phyloP scores from a whole-genome alignment of 805 yeast species.

The Ogataea kodamae region DNA sequence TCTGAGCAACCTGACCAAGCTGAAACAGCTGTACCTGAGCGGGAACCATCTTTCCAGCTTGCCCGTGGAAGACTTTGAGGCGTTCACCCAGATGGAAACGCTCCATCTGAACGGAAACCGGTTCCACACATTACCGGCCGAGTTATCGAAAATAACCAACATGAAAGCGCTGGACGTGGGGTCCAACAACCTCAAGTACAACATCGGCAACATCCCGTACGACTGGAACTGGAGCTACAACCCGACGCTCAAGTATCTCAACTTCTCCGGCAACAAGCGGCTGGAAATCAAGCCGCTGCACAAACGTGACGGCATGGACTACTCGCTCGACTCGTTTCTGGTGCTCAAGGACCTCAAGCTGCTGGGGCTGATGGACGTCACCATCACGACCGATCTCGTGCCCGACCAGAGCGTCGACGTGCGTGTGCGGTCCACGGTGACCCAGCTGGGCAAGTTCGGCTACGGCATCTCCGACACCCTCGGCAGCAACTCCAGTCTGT shows the following conservation, averaged over 20 bases:
- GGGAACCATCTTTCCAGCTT: conserved; percentile 78
- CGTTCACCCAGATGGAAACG: conserved; percentile 52
- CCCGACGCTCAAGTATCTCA: conserved; percentile 67
- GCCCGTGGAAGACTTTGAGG: conserved; percentile 82
- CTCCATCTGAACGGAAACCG: conserved; percentile 80
- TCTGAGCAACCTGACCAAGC: conserved; percentile 48
- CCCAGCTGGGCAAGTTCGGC: conserved; percentile 68
- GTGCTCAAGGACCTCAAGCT: conserved; percentile 64
- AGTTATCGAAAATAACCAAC: conserved; percentile 62
- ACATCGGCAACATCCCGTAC: conserved; percentile 89
- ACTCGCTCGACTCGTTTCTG: conserved; percentile 64
- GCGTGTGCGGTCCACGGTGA: conserved; percentile 87
- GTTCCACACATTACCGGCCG: conserved; percentile 84
- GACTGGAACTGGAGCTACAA: conserved; percentile 98
- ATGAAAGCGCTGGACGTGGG: conserved; percentile 83
- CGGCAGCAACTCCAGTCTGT: conserved; percentile 61
- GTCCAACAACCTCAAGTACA: conserved; percentile 83
- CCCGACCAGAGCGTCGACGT: conserved; percentile 84
- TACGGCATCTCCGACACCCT: conserved; percentile 91
- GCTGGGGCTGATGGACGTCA: conserved; percentile 91
- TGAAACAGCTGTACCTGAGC: conserved; percentile 69
- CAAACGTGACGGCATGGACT: conserved; percentile 50
- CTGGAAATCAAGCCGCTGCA: conserved; percentile 78
- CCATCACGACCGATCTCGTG: conserved; percentile 79
- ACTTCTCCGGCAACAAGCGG: conserved; percentile 88